phyloP scores from a whole-genome alignment of 108 stramenopile species.

The Schizochytrium sp. region DNA sequence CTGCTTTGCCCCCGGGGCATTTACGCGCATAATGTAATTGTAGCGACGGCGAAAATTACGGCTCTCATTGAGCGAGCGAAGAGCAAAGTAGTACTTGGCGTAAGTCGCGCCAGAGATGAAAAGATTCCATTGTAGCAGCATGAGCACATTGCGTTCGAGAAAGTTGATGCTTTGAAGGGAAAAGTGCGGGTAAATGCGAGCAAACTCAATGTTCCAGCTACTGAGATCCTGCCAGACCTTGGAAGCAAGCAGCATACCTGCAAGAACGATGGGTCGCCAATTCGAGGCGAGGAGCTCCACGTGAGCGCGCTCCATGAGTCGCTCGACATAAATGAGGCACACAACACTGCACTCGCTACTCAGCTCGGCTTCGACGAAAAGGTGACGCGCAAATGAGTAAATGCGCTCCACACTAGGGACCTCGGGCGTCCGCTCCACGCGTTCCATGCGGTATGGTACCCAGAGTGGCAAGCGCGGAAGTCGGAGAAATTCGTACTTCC shows the following conservation, averaged over 20 bases:
- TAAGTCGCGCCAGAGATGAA: constrained; percentile 83
- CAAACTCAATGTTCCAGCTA: constrained; percentile 95
- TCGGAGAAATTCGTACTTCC: neutral
- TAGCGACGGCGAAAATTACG: constrained; percentile 64
- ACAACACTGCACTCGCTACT: constrained; percentile 93
- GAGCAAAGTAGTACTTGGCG: constrained; percentile 97
- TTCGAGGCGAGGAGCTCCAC: constrained; percentile 78
- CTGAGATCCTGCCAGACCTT: constrained; percentile 99
- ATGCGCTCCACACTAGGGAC: constrained; percentile 16
- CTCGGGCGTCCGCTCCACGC: neutral
- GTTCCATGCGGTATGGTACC: neutral
- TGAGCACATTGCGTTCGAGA: constrained; percentile 74
- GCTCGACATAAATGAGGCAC: constrained; percentile 94
- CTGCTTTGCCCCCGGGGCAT: neutral
- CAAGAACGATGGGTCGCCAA: constrained; percentile 93
- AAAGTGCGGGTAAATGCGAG: constrained; percentile 87
- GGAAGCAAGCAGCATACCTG: constrained; percentile 84
- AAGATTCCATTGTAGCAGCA: constrained; percentile 84
- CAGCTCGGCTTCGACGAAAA: constrained; percentile 60
- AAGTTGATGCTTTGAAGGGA: constrained; percentile 77
- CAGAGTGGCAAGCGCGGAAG: neutral
- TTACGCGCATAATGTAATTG: constrained; percentile 47
- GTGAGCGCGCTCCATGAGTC: constrained; percentile 78
- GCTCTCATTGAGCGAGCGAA: constrained; percentile 78
- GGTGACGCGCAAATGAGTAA: neutral